These are phyloP conservation scores for Colletotrichum sp. DNA, from an alignment of 2,329 filamentous ascomycete species.

Conservation along the genomic window DNA sequence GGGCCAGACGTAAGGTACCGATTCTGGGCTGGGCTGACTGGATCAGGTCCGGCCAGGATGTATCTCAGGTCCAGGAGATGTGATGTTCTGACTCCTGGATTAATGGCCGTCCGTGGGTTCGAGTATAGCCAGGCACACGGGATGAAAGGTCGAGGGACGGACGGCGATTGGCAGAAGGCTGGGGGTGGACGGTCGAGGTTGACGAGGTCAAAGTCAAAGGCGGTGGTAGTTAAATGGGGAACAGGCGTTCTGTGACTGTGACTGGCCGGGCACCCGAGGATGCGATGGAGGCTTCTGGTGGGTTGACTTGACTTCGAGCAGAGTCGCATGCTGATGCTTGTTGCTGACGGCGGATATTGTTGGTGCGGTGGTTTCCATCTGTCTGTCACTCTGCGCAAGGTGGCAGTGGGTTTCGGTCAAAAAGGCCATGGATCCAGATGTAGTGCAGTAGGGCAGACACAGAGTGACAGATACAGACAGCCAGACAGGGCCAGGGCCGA, in stretches of 20 bases:
- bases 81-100: background rate
- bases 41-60: background rate
- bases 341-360: background rate
- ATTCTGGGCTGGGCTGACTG: background rate
- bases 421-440: background rate
- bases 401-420: background rate
- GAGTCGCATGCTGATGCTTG: background rate
- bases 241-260: background rate
- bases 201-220: slow-evolving; percentile 9
- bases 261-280: background rate
- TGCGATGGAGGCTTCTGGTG: background rate
- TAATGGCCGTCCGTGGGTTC: background rate
- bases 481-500: background rate
- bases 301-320: background rate
- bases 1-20: slow-evolving; percentile 19
- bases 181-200: background rate
- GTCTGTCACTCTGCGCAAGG: background rate
- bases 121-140: slow-evolving; percentile 13
- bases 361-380: background rate
- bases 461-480: background rate
- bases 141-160: background rate
- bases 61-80: background rate
- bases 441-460: background rate
- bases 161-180: slow-evolving; percentile 4
- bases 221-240: background rate